phyloP scores from a whole-genome alignment of 805 yeast species.

The Candida germanica region DNA sequence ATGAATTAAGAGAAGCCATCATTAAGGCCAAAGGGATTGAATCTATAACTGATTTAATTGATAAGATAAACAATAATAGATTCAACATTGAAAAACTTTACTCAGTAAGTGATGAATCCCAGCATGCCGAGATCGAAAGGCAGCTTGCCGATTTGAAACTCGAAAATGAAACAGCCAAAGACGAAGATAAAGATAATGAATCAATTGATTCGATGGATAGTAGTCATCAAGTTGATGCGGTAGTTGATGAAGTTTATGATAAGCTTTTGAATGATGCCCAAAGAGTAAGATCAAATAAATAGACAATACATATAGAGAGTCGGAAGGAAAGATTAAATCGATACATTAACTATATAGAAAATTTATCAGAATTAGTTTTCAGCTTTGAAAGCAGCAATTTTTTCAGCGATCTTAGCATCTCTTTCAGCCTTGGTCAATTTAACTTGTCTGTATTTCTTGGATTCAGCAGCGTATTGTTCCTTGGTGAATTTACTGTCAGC shows the following conservation, averaged over 20 bases:
- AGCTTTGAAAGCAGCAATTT: conserved; percentile 88
- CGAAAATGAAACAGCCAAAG: conserved; percentile 5
- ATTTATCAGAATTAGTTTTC: conserved; percentile 26
- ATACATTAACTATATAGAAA: background rate
- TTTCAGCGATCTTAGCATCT: conserved; percentile 82
- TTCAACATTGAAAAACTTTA: conserved; percentile 51
- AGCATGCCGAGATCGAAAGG: conserved; percentile 20
- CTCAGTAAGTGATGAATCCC: conserved; percentile 17
- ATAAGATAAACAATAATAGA: conserved; percentile 56
- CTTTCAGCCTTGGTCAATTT: conserved; percentile 93
- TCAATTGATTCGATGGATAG: conserved; percentile 27
- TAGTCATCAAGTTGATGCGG: conserved; percentile 27
- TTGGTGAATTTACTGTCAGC: conserved; percentile 91
- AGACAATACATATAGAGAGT: background rate
- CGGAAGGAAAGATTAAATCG: background rate
- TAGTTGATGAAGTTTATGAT: conserved; percentile 73
- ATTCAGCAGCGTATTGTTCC: conserved; percentile 96
- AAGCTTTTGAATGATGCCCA: conserved; percentile 67
- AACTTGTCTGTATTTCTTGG: conserved; percentile 84
- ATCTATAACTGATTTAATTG: conserved; percentile 63
- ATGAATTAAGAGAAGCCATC: conserved; percentile 56
- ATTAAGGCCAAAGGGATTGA: conserved; percentile 75
- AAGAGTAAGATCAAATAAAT: conserved; percentile 52
- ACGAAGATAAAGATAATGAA: conserved; percentile 14
- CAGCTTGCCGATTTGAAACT: conserved; percentile 11